Evolutionary conservation across 352 stramenopile genomes (phyloP).

Genomic region (Phytophthora citricola): DNA sequence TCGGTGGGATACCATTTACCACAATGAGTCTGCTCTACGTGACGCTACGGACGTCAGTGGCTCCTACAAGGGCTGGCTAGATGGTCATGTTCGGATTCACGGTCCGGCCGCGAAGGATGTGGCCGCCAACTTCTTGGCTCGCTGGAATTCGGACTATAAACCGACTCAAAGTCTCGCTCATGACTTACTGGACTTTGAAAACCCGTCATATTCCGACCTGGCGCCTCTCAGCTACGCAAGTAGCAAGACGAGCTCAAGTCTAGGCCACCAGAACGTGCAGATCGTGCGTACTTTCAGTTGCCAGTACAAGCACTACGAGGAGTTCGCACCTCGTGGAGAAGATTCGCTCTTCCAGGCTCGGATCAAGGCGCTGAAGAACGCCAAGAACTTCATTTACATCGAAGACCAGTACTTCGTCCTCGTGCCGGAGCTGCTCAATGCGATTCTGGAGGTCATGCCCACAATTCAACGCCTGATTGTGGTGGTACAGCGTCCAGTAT

Average conservation of each 20-base stretch:
- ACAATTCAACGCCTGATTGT: constrained; percentile 54
- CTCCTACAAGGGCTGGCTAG: constrained; percentile 59
- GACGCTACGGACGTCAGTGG: constrained; percentile 33
- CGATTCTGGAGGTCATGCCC: constrained; percentile 52
- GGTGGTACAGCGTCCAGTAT: constrained; percentile 40
- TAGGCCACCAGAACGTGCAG: constrained; percentile 47
- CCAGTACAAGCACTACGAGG: constrained; percentile 45
- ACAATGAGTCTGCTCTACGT: constrained; percentile 52
- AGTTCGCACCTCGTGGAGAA: constrained; percentile 59
- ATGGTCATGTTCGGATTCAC: constrained; percentile 50
- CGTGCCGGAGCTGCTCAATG: constrained; percentile 49
- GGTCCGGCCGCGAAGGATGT: constrained; percentile 56
- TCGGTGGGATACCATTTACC: constrained; percentile 64
- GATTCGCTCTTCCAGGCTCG: constrained; percentile 52
- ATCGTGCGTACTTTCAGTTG: constrained; percentile 68
- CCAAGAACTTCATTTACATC: constrained; percentile 76
- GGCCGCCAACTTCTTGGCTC: constrained; percentile 54
- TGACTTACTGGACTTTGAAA: constrained; percentile 53
- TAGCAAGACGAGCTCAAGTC: constrained; percentile 18
- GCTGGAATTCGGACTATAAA: constrained; percentile 53
- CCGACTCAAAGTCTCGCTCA: constrained; percentile 30
- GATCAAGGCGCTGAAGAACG: constrained; percentile 61
- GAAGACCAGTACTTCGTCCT: constrained; percentile 75
- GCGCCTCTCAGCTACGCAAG: constrained; percentile 13
- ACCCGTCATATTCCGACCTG: constrained; percentile 40